phyloP scores from a whole-genome alignment of 257 asterid species.

The Solanum peruvianum region DNA sequence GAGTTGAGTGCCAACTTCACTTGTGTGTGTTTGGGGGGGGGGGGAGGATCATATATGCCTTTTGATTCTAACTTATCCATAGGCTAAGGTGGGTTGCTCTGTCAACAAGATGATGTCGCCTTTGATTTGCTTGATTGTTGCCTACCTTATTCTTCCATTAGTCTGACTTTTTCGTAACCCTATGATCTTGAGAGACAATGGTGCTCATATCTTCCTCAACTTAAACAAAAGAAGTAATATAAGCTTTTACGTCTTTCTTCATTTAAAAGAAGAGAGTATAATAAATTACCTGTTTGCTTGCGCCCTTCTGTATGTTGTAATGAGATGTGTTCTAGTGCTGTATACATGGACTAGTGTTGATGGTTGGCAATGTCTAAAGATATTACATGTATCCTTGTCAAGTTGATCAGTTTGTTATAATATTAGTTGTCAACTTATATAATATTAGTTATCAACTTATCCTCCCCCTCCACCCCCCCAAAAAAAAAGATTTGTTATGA shows the following conservation, averaged over 20 bases:
- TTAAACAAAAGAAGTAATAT: background rate
- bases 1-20: background rate
- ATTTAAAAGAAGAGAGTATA: background rate
- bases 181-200: background rate
- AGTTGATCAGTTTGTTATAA: background rate
- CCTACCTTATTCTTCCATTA: background rate
- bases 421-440: background rate
- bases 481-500: no score
- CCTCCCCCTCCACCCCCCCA: background rate
- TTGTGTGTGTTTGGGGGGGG: no score
- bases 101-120: background rate
- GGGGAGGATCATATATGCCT: background rate
- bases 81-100: background rate
- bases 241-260: background rate
- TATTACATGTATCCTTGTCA: background rate
- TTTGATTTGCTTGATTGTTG: background rate
- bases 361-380: background rate
- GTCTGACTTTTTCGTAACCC: background rate
- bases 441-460: background rate
- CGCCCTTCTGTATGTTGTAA: background rate
- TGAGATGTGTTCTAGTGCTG: background rate
- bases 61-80: background rate
- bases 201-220: background rate
- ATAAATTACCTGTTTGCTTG: background rate
- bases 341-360: background rate